phyloP scores from a whole-genome alignment of 371 early-diverging fungal genomes.

The Mortierella sp. region DNA sequence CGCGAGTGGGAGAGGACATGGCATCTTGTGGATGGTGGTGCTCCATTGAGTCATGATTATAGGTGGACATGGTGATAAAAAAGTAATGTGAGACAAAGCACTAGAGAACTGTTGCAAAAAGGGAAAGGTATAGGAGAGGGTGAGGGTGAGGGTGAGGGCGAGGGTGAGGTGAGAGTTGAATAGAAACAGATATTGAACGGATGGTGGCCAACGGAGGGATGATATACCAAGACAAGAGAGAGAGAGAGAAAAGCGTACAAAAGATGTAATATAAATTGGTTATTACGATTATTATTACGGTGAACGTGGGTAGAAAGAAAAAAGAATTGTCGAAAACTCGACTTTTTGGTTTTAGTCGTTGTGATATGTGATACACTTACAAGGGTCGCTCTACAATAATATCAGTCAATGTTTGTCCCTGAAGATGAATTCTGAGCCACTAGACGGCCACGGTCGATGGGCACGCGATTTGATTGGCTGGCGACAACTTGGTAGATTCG shows the following conservation, averaged over 20 bases:
- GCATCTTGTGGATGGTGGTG: conserved; percentile 29
- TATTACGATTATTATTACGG: not conserved
- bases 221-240: not conserved
- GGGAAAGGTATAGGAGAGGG: not conserved
- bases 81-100: not conserved
- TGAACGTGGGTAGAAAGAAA: not conserved
- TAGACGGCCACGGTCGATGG: conserved; percentile 33
- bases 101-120: not conserved
- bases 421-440: conserved; percentile 22
- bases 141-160: too few relatives aligned
- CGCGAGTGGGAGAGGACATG: conserved; percentile 30
- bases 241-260: not conserved
- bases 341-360: conserved; percentile 3
- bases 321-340: not conserved
- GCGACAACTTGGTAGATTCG: conserved; percentile 8
- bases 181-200: not conserved
- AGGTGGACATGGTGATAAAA: conserved; percentile 22
- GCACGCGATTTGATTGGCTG: conserved; percentile 40
- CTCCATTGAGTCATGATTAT: conserved; percentile 18
- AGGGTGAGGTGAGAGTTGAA: not conserved
- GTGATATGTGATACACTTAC: not conserved
- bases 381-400: not conserved
- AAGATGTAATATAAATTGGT: not conserved
- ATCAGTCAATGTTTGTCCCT: conserved; percentile 1
- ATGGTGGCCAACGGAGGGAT: not conserved